Percentiles rank a stretch among this genome's conserved stretches.
Conservation (phyloP, 1,284 basidiomycete genomes). For the Melampsora americana region DNA sequence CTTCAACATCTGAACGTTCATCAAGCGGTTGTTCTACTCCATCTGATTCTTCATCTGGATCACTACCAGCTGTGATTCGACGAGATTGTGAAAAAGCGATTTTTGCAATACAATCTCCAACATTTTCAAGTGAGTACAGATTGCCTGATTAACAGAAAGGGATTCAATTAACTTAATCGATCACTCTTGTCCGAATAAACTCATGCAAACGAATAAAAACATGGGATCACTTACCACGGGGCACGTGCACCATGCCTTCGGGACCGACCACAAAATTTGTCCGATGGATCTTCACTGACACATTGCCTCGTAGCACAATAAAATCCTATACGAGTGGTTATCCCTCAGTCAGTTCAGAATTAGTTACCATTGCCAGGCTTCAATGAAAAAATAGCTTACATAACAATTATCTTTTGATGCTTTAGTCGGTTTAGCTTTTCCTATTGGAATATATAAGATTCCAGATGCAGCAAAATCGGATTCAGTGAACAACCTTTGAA, state of each 20-base stretch:
- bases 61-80: conserved; percentile 56
- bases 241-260: conserved; percentile 22
- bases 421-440: conserved; percentile 34
- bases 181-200: background rate
- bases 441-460: conserved; percentile 22
- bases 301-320: conserved; percentile 26
- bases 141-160: conserved; percentile 69
- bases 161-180: background rate
- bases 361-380: background rate
- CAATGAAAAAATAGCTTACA: background rate
- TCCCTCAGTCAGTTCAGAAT: background rate
- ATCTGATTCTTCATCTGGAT: conserved; percentile 28
- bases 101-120: conserved; percentile 71
- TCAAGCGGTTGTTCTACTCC: conserved; percentile 14
- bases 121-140: conserved; percentile 82
- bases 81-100: conserved; percentile 92
- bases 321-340: conserved; percentile 12
- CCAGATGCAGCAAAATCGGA: conserved; percentile 34
- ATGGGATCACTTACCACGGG: conserved; percentile 15
- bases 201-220: background rate
- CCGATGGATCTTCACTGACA: conserved; percentile 35
- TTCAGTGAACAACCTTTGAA: conserved; percentile 27
- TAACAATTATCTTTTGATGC: conserved; percentile 42
- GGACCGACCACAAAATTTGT: conserved; percentile 32
- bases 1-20: too few species aligned